A percentile compares a stretch with the other conserved stretches of the same genome.
Evolutionary conservation across 1,284 basidiomycete species (phyloP).

Genomic region (Takashimella tepidaria): DNA sequence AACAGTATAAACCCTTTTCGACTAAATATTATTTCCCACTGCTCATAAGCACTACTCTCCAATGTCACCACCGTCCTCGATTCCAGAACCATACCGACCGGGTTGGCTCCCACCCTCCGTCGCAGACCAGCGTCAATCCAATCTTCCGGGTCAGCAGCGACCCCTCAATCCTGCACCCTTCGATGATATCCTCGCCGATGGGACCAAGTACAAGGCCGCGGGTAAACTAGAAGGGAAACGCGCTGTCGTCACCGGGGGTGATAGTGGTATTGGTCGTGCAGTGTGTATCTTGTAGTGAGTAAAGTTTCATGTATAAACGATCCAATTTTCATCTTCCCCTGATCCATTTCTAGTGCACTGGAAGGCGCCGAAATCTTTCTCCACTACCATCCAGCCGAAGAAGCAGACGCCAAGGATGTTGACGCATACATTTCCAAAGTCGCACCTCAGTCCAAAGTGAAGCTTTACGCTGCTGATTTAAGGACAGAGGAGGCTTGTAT

Average conservation of each 20-base stretch:
- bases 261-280: conserved; percentile 50
- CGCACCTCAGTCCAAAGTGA: conserved; percentile 49
- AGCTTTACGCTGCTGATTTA: conserved; percentile 50
- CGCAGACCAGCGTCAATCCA: conserved; percentile 35
- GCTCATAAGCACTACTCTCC: neutral
- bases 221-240: conserved; percentile 51
- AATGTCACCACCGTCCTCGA: conserved; percentile 35
- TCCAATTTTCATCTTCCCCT: no score
- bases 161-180: conserved; percentile 49
- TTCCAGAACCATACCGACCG: conserved; percentile 42
- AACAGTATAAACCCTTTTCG: no score
- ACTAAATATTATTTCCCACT: no score
- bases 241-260: conserved; percentile 47
- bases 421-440: conserved; percentile 41
- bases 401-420: conserved; percentile 52
- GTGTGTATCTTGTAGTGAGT: conserved; percentile 38
- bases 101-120: conserved; percentile 37
- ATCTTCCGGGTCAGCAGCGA: conserved; percentile 36
- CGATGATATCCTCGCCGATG: conserved; percentile 54
- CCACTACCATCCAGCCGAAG: conserved; percentile 53
- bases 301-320: no score
- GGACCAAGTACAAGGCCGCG: conserved; percentile 43
- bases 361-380: conserved; percentile 59
- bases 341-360: conserved; percentile 46
- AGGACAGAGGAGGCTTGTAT: conserved; percentile 51